These are phyloP conservation scores for Zygnema cylindricum DNA, from an alignment of 139 green algal species.

Conservation along the genomic window DNA sequence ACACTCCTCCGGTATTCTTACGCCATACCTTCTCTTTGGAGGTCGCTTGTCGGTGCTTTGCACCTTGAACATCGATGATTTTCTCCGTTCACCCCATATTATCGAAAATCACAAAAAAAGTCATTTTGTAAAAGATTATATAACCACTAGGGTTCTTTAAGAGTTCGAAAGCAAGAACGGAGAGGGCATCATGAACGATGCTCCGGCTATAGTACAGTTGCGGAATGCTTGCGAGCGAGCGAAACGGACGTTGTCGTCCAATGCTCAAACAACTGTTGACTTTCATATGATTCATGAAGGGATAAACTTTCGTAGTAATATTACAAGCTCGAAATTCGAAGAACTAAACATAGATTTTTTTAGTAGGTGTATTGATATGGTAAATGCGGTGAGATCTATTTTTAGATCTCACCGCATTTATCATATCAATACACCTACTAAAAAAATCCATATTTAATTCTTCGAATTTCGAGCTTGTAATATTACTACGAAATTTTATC, in stretches of 20 bases:
- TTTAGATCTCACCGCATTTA: conserved; percentile 54
- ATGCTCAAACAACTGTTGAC: conserved; percentile 93
- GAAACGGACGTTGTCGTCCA: conserved; percentile 88
- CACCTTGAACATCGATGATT: too few species aligned
- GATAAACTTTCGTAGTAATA: conserved; percentile 95
- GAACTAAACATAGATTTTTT: conserved; percentile 99
- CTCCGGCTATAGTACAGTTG: conserved; percentile 77
- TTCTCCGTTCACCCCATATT: too few species aligned
- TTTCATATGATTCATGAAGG: conserved; percentile 97
- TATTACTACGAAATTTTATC: conserved; percentile 95
- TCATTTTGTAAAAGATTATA: too few species aligned
- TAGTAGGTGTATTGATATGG: conserved; percentile 64
- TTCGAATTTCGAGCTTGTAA: conserved; percentile 96
- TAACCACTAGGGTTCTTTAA: too few species aligned
- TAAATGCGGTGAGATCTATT: conserved; percentile 54
- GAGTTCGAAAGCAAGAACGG: conserved; percentile 76
- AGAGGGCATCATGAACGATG: conserved; percentile 92
- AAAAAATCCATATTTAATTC: conserved; percentile 99
- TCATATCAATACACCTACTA: conserved; percentile 64
- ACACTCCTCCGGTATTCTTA: too few species aligned
- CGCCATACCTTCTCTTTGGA: too few species aligned
- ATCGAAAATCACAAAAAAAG: too few species aligned
- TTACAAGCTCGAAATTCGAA: conserved; percentile 96
- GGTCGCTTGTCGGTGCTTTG: too few species aligned
- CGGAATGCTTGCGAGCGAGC: conserved; percentile 90